Evolutionary conservation across 441 rosid genomes (phyloP).

Genomic region (Corymbia calophylla): DNA sequence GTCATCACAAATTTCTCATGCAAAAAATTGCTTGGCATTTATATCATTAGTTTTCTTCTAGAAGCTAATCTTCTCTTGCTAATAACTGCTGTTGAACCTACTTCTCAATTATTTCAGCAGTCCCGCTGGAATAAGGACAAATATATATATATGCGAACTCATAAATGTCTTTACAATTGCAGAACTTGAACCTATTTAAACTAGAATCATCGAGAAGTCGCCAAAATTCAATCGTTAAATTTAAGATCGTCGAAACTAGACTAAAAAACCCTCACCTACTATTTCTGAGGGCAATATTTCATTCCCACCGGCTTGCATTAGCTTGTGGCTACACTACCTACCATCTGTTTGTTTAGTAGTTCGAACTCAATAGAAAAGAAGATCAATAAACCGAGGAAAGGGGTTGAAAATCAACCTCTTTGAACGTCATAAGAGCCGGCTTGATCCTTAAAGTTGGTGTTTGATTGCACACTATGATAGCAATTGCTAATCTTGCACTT

Average conservation of each 20-base stretch:
- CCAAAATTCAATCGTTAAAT: neutral
- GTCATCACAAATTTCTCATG: neutral
- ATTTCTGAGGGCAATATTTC: neutral
- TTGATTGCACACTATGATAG: conserved; percentile 94
- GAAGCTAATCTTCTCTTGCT: neutral
- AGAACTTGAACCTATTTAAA: neutral
- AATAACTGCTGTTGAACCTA: neutral
- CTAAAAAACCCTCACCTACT: neutral
- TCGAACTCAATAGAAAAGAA: neutral
- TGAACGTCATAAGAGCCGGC: conserved; percentile 92
- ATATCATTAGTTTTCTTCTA: neutral
- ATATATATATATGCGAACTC: neutral
- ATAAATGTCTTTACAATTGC: neutral
- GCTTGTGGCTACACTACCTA: neutral
- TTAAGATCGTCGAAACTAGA: neutral
- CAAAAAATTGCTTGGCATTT: neutral
- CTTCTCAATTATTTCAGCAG: neutral
- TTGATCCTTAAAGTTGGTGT: conserved; percentile 84
- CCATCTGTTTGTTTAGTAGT: neutral
- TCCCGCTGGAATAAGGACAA: neutral
- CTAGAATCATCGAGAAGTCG: neutral
- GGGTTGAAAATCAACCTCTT: conserved; percentile 44
- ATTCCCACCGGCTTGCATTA: neutral
- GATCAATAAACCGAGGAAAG: neutral
- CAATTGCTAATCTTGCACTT: conserved; percentile 68